Percentiles rank a stretch among this genome's conserved stretches.
phyloP scores from a whole-genome alignment of 2,329 filamentous ascomycete genomes.

The Thielaviopsis populi region DNA sequence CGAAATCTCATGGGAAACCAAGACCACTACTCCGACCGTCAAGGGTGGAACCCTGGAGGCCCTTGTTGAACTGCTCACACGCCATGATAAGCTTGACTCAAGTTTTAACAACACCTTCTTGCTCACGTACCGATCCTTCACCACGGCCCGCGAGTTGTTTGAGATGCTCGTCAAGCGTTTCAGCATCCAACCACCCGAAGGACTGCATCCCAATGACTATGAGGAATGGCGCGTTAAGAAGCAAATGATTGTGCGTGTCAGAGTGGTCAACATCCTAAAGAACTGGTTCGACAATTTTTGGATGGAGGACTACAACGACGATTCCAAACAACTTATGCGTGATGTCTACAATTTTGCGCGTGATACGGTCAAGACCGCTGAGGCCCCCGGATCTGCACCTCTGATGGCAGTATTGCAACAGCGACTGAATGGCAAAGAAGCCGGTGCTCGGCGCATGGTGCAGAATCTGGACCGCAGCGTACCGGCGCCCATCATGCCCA shows the following conservation, averaged over 20 bases:
- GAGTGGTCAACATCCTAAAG: conserved; percentile 94
- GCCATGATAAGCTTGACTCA: conserved; percentile 88
- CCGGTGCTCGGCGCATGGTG: conserved; percentile 69
- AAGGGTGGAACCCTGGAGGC: conserved; percentile 82
- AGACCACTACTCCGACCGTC: conserved; percentile 57
- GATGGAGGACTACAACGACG: conserved; percentile 87
- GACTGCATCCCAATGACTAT: conserved; percentile 58
- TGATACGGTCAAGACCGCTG: conserved; percentile 82
- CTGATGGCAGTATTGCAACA: conserved; percentile 81
- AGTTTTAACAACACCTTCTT: conserved; percentile 97
- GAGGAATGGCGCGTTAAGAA: conserved; percentile 86
- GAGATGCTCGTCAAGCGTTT: conserved; percentile 85
- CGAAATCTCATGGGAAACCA: conserved; percentile 80
- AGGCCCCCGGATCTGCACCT: conserved; percentile 74
- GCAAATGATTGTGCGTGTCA: conserved; percentile 88
- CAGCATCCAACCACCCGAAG: conserved; percentile 78
- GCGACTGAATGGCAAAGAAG: conserved; percentile 74
- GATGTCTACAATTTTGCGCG: conserved; percentile 83
- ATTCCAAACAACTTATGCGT: conserved; percentile 70
- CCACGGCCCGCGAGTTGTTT: conserved; percentile 76
- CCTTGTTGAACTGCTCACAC: conserved; percentile 84
- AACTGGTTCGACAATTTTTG: conserved; percentile 98
- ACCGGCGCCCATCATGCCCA: conserved; percentile 80
- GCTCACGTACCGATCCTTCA: conserved; percentile 91
- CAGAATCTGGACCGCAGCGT: conserved; percentile 71